Evolutionary conservation across 148 eudicot species (phyloP).

Genomic region (Limonium bicolor): DNA sequence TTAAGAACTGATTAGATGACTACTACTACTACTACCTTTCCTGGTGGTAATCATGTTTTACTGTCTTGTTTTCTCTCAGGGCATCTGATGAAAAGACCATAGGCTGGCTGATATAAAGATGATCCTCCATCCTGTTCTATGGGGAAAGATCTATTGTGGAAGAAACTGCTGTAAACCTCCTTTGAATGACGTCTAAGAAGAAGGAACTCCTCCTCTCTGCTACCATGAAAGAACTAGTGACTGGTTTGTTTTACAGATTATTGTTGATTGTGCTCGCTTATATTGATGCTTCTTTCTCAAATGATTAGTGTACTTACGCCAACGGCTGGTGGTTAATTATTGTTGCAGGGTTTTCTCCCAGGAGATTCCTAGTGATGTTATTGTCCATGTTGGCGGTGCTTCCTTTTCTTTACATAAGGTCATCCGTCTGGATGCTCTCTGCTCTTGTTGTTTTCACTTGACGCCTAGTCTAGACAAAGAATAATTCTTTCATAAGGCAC

Average conservation of each 20-base stretch:
- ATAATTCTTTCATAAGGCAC: background rate
- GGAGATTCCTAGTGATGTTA: slow-evolving; percentile 83
- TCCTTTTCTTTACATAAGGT: slow-evolving; percentile 92
- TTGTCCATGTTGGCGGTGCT: slow-evolving; percentile 45
- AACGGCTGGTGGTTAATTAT: background rate
- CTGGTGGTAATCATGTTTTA: too few relatives aligned
- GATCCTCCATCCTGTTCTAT: too few relatives aligned
- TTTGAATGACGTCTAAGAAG: slow-evolving; percentile 37
- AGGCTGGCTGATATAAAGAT: too few relatives aligned
- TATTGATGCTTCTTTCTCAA: background rate
- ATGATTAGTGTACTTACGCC: background rate
- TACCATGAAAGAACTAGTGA: slow-evolving; percentile 81
- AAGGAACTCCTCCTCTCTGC: slow-evolving; percentile 54
- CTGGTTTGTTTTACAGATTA: slow-evolving; percentile 37
- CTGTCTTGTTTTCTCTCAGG: too few relatives aligned
- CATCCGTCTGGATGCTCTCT: background rate
- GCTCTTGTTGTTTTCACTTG: background rate
- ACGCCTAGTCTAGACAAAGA: background rate
- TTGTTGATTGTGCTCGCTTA: background rate
- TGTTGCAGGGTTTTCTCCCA: slow-evolving; percentile 76
- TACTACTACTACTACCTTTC: too few relatives aligned
- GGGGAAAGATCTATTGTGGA: too few relatives aligned
- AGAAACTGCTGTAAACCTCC: slow-evolving; percentile 13
- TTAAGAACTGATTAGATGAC: too few relatives aligned
- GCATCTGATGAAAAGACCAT: too few relatives aligned